phyloP scores from a whole-genome alignment of 495 filamentous ascomycete genomes.

The Penicillium psychrofluorescens region DNA sequence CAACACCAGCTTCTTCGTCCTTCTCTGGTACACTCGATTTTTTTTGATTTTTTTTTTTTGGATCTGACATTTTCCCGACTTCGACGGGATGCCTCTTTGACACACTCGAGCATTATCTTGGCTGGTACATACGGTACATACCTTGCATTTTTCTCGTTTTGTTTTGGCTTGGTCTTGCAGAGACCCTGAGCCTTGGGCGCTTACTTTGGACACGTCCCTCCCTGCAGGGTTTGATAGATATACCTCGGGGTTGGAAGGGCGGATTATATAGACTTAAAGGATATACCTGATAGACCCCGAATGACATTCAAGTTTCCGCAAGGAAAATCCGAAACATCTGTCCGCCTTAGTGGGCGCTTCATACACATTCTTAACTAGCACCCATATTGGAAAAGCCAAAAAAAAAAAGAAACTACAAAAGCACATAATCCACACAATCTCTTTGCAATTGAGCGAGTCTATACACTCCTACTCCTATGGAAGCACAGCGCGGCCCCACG shows the following conservation, averaged over 20 bases:
- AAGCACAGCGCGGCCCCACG: constrained; percentile 10
- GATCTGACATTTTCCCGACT: constrained; percentile 5
- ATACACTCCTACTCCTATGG: constrained; percentile 19
- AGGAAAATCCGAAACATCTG: constrained; percentile 1
- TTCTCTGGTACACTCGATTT: constrained; percentile 8
- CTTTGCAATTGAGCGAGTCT: constrained; percentile 26
- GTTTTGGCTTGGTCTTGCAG: neutral
- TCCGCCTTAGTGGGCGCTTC: neutral
- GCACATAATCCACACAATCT: neutral
- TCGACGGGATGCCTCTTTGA: constrained; percentile 12
- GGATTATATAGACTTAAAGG: constrained; percentile 15
- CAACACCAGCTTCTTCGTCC: too few species aligned
- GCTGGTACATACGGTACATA: constrained; percentile 23
- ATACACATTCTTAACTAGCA: neutral
- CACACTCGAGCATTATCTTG: constrained; percentile 10
- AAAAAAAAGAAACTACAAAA: too few species aligned
- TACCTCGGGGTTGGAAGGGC: constrained; percentile 1
- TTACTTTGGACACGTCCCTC: constrained; percentile 1
- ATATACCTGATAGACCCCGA: constrained; percentile 9
- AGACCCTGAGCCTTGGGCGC: neutral
- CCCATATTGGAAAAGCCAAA: too few species aligned
- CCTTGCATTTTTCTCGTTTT: constrained; percentile 15
- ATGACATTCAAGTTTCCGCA: constrained; percentile 13
- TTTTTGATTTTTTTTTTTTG: constrained; percentile 2
- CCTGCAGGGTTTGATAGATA: constrained; percentile 10